These are phyloP conservation scores for Sporobolomyces roseus DNA, from an alignment of 768 basidiomycete species.

Conservation along the genomic window DNA sequence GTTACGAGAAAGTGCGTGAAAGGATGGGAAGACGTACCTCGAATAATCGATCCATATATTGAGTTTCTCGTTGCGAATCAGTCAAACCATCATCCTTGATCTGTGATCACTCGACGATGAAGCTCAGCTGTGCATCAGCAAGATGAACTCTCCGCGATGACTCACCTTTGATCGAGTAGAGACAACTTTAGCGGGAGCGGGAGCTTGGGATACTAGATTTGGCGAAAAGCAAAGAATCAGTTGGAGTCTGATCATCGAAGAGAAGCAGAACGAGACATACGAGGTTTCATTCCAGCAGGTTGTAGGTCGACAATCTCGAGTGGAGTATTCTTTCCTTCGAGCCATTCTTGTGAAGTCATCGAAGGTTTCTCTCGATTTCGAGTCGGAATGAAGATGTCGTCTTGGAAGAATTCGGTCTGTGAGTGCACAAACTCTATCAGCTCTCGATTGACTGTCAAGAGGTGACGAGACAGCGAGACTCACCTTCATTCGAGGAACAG, in stretches of 20 bases:
- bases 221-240: too few species aligned
- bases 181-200: conserved; percentile 41
- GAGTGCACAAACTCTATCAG: not conserved
- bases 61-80: conserved; percentile 47
- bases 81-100: conserved; percentile 45
- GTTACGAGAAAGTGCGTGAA: too few species aligned
- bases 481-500: conserved; percentile 49
- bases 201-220: conserved; percentile 49
- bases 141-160: too few species aligned
- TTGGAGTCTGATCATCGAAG: too few species aligned
- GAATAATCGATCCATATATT: conserved; percentile 49
- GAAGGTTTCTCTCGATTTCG: conserved; percentile 42
- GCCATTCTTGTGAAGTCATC: conserved; percentile 43
- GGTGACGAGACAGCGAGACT: conserved; percentile 18
- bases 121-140: too few species aligned
- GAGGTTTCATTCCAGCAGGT: conserved; percentile 46
- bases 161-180: conserved; percentile 42
- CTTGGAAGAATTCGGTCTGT: conserved; percentile 50
- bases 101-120: too few species aligned
- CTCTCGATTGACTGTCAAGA: not conserved
- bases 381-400: conserved; percentile 50
- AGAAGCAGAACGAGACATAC: not conserved
- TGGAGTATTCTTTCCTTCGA: conserved; percentile 40
- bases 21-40: not conserved
- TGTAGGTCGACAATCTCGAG: conserved; percentile 41